These are phyloP conservation scores for Stellera chamaejasme DNA, from an alignment of 345 rosid genomes.

Conservation along the genomic window DNA sequence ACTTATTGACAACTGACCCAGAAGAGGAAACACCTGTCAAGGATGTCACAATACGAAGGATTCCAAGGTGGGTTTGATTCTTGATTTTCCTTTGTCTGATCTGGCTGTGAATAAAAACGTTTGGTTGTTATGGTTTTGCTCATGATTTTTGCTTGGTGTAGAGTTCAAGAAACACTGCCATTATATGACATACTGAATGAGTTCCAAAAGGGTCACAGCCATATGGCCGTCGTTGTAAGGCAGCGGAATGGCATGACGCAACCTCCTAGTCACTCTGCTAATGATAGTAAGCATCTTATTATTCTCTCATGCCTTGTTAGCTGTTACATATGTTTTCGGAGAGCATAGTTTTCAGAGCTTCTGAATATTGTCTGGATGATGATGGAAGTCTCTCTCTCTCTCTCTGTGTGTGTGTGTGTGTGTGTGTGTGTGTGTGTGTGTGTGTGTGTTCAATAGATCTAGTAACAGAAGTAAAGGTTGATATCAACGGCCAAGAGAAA, in stretches of 20 bases:
- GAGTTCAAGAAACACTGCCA: conserved; percentile 80
- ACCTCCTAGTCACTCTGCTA: conserved; percentile 14
- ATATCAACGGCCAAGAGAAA: conserved; percentile 51
- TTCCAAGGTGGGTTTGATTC: conserved; percentile 59
- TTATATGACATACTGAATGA: conserved; percentile 94
- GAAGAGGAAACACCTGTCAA: conserved; percentile 78
- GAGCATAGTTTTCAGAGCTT: too few species aligned
- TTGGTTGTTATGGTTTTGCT: conserved; percentile 8
- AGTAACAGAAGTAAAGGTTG: conserved; percentile 45
- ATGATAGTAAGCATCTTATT: conserved; percentile 25
- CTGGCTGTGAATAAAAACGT: conserved; percentile 5
- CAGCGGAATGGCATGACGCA: conserved; percentile 29
- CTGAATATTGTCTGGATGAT: neutral
- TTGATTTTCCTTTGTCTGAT: conserved; percentile 3
- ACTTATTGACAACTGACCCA: conserved; percentile 74
- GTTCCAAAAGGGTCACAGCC: conserved; percentile 99
- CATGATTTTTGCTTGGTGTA: conserved; percentile 11
- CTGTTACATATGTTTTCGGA: too few species aligned
- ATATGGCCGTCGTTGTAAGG: conserved; percentile 91
- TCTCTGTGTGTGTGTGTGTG: too few species aligned
- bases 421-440: too few species aligned
- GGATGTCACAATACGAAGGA: conserved; percentile 76
- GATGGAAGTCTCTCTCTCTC: neutral
- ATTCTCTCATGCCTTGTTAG: neutral
- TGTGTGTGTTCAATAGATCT: conserved; percentile 31